These are phyloP conservation scores for Fusarium sp. DNA, from an alignment of 2,329 filamentous ascomycete species.

Conservation along the genomic window DNA sequence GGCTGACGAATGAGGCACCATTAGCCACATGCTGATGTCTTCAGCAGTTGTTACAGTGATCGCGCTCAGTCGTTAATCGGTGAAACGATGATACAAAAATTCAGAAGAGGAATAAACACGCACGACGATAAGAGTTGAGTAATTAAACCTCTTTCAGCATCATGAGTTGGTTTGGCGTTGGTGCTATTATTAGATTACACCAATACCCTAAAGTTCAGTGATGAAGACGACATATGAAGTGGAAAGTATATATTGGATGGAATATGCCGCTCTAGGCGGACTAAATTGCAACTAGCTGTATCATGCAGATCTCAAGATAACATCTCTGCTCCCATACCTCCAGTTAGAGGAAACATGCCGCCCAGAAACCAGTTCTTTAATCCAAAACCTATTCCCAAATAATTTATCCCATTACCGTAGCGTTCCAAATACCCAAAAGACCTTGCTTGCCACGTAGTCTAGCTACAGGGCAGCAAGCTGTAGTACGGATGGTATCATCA, in stretches of 20 bases:
- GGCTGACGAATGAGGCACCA: conserved; percentile 15
- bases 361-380: conserved; percentile 2
- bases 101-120: neutral
- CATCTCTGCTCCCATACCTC: neutral
- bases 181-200: neutral
- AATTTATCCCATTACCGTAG: conserved; percentile 14
- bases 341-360: conserved; percentile 29
- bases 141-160: neutral
- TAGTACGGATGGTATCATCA: conserved; percentile 39
- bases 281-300: neutral
- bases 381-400: neutral
- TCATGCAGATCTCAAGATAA: neutral
- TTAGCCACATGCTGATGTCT: conserved; percentile 4
- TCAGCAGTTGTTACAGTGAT: neutral
- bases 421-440: conserved; percentile 5
- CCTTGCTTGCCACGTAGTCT: conserved; percentile 24
- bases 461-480: conserved; percentile 10
- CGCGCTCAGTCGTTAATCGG: neutral
- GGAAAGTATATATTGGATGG: neutral
- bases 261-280: conserved; percentile 9
- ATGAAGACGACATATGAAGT: neutral
- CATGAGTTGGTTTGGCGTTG: neutral
- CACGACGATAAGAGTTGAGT: neutral
- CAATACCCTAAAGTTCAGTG: neutral
- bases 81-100: neutral